phyloP scores from a whole-genome alignment of 2,329 filamentous ascomycete genomes.

The Fusarium mundagurra region DNA sequence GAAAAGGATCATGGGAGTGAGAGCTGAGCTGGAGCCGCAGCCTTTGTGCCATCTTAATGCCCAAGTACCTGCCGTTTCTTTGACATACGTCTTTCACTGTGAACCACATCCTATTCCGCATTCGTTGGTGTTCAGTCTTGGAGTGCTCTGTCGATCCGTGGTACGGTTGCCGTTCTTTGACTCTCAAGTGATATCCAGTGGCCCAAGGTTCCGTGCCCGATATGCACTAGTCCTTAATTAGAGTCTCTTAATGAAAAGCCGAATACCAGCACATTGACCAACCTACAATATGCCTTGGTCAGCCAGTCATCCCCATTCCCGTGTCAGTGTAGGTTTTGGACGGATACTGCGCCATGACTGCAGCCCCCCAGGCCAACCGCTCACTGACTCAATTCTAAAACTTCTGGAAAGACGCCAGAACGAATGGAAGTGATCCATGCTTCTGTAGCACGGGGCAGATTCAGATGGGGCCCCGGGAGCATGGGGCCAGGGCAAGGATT shows the following conservation, averaged over 20 bases:
- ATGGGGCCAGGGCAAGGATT: slow-evolving; percentile 33
- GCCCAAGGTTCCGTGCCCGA: not conserved
- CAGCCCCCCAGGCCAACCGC: not conserved
- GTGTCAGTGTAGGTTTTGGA: slow-evolving; percentile 9
- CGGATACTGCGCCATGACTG: slow-evolving; percentile 19
- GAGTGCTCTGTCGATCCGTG: not conserved
- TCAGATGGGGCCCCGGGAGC: slow-evolving; percentile 33
- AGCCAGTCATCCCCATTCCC: slow-evolving; percentile 5
- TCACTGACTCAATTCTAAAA: slow-evolving; percentile 1
- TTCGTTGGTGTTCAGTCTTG: not conserved
- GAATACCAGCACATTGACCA: not conserved
- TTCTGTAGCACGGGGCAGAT: slow-evolving; percentile 38
- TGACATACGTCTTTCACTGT: not conserved
- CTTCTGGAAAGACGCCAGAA: slow-evolving; percentile 46
- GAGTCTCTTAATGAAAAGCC: not conserved
- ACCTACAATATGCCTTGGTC: not conserved
- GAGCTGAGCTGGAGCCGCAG: slow-evolving; percentile 36
- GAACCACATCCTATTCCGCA: not conserved
- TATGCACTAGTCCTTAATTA: slow-evolving; percentile 13
- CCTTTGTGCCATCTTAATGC: slow-evolving; percentile 14
- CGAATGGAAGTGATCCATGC: slow-evolving; percentile 36
- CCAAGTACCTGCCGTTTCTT: not conserved
- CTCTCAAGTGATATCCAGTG: slow-evolving; percentile 8
- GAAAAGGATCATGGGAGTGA: slow-evolving; percentile 1
- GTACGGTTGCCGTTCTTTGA: slow-evolving; percentile 21